Percentiles rank a stretch among this genome's conserved stretches.
These are phyloP conservation scores for Phyllosticta paracitricarpa DNA, from an alignment of 2,329 filamentous ascomycete species.

Conservation along the genomic window DNA sequence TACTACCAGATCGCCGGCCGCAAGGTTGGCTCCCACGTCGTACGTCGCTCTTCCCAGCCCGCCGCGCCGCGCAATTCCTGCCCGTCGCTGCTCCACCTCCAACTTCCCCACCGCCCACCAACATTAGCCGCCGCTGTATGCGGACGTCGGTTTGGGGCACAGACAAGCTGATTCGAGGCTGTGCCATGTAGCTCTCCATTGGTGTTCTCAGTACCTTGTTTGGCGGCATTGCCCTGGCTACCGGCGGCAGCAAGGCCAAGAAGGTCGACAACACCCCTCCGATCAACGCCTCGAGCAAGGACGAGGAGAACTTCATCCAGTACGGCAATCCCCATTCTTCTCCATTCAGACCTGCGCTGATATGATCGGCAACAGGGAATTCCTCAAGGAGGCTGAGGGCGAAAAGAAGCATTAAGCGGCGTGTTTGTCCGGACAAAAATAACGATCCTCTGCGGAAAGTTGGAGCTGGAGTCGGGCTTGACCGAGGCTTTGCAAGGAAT, in stretches of 20 bases:
- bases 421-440: not conserved
- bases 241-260: slow-evolving; percentile 33
- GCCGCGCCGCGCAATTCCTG: not conserved
- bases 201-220: slow-evolving; percentile 34
- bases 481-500: not conserved
- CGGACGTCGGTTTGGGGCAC: not conserved
- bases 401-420: slow-evolving; percentile 16
- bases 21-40: slow-evolving; percentile 45
- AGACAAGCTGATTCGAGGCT: not conserved
- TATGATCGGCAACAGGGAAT: slow-evolving; percentile 19
- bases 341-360: not conserved
- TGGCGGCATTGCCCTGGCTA: slow-evolving; percentile 25
- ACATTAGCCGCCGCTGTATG: not conserved
- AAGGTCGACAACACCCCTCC: slow-evolving; percentile 36
- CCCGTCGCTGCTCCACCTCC: not conserved
- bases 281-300: slow-evolving; percentile 55
- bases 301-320: slow-evolving; percentile 61
- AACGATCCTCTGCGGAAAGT: not conserved
- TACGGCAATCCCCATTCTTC: slow-evolving; percentile 28
- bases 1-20: slow-evolving; percentile 43
- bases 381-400: slow-evolving; percentile 29
- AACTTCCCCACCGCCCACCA: slow-evolving; percentile 1
- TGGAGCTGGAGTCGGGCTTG: not conserved
- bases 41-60: slow-evolving; percentile 25
- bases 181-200: slow-evolving; percentile 46